These are phyloP conservation scores for Colletotrichum coccodes DNA, from an alignment of 2,329 filamentous ascomycete genomes.

Conservation along the genomic window DNA sequence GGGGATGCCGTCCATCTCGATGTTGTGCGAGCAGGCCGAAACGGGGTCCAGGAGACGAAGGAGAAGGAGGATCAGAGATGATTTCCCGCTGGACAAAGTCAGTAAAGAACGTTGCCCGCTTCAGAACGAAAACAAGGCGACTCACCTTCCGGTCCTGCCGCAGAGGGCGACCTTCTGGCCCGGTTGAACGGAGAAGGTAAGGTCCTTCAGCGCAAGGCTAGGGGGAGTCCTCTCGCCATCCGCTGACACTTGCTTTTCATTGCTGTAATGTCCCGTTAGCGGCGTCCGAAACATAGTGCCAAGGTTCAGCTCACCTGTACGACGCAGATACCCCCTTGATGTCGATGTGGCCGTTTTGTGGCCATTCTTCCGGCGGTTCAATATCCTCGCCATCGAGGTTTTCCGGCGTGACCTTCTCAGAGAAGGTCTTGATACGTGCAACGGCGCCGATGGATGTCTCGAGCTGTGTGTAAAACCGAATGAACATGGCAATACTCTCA, in stretches of 20 bases:
- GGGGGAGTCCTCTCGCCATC: conserved; percentile 2
- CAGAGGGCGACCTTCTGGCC: conserved; percentile 38
- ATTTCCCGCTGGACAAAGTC: conserved; percentile 43
- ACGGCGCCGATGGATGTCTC: conserved; percentile 38
- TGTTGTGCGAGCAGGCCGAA: conserved; percentile 31
- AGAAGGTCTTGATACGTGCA: conserved; percentile 35
- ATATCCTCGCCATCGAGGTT: conserved; percentile 20
- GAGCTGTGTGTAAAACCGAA: conserved; percentile 42
- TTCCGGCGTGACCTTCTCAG: conserved; percentile 31
- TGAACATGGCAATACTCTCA: conserved; percentile 38
- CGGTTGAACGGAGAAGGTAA: conserved; percentile 27
- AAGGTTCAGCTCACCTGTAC: conserved; percentile 10
- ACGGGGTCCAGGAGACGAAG: conserved; percentile 46
- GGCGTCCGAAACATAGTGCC: background rate
- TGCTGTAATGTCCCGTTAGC: conserved; percentile 5
- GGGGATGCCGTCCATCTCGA: conserved; percentile 50
- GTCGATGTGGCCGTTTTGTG: conserved; percentile 29
- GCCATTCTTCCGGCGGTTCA: conserved; percentile 32
- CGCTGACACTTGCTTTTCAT: background rate
- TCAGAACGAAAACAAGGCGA: accelerated
- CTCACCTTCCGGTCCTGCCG: conserved; percentile 38
- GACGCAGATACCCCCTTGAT: conserved; percentile 35
- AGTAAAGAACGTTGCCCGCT: background rate
- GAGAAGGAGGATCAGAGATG: conserved; percentile 44
- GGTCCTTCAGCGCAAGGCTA: conserved; percentile 22